Evolutionary conservation across 2,329 filamentous ascomycete genomes (phyloP).

Genomic region (Ophiostoma montium): DNA sequence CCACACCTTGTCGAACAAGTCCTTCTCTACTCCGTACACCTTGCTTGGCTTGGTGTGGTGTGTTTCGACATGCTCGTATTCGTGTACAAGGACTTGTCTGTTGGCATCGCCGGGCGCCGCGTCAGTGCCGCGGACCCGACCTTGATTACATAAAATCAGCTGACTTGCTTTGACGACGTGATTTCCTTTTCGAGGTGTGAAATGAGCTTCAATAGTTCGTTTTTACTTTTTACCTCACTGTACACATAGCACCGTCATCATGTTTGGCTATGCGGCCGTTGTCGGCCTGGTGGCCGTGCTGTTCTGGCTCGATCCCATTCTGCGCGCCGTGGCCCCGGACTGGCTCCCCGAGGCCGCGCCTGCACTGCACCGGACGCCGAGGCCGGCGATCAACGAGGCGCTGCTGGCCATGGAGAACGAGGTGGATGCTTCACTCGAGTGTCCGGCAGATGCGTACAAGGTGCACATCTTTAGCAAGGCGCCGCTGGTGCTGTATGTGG

Average conservation of each 20-base stretch:
- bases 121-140: neutral
- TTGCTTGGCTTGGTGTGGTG: no score
- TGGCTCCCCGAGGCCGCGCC: slow-evolving; percentile 15
- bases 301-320: slow-evolving; percentile 30
- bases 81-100: no score
- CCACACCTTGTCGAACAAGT: no score
- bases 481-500: slow-evolving; percentile 39
- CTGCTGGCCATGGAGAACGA: slow-evolving; percentile 32
- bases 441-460: slow-evolving; percentile 27
- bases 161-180: no score
- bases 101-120: no score
- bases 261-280: slow-evolving; percentile 31
- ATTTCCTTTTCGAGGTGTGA: no score
- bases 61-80: no score
- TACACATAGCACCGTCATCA: slow-evolving; percentile 14
- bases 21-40: no score
- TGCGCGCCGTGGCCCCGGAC: slow-evolving; percentile 14
- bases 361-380: slow-evolving; percentile 18
- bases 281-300: slow-evolving; percentile 28
- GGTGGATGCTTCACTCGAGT: slow-evolving; percentile 15
- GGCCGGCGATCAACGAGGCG: slow-evolving; percentile 35
- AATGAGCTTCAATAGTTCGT: no score
- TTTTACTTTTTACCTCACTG: neutral
- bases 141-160: no score
- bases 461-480: slow-evolving; percentile 34